Base-by-base conservation (phyloP, 2,329 filamentous ascomycete genomes). In the Aspergillus ruber region DNA sequence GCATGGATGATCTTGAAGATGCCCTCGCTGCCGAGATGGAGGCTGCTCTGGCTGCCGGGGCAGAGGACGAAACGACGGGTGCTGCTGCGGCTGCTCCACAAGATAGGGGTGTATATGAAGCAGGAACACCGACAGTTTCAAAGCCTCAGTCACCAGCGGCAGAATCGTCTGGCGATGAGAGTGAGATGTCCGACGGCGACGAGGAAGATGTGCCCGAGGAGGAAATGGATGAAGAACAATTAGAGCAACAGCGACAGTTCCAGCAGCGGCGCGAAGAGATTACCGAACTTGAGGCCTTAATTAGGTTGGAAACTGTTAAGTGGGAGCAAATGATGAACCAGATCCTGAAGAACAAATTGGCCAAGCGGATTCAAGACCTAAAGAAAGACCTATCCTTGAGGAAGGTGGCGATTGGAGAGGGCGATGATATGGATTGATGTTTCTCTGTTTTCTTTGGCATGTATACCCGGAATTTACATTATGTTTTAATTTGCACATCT, bases 231-330 rank as follows among this genome's bases (percentile, higher is more conserved):
- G 70, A 73, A n/a, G 72, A 73, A 38, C 65, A 70, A 21, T 54
- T 66, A 15, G 70, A 70, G 52, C 64, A 63, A 49, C 69, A 67
- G 46, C 69, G 61, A 21, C 66, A 71, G 40, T 54, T 70, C 27
- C 68, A 72, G 48, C 67, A 74, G 47, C 68, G 69, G 42, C 69
- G 69, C 12, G 72, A 75, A 50, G 65, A 72, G 47, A 70, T 74
- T 48, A 63, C 60, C 1, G 71, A 74, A 44, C 53, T 74, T 17
- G 69, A 74, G 44, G 61, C 62, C 3, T 55, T 68, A 27, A 68
- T 72, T 36, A 60, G 61, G 9, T 56, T 63, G 2, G 68, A 72
- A 47, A 72, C 66, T 0, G 57, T 58, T 25, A 63, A 65, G 39
- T 72, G 68, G 64, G 68, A 73, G 55, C 60, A 59, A 36, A 64